Evolutionary conservation across 1,139 yeast genomes (phyloP).

Genomic region (Blastobotrys raffinosifermentans): DNA sequence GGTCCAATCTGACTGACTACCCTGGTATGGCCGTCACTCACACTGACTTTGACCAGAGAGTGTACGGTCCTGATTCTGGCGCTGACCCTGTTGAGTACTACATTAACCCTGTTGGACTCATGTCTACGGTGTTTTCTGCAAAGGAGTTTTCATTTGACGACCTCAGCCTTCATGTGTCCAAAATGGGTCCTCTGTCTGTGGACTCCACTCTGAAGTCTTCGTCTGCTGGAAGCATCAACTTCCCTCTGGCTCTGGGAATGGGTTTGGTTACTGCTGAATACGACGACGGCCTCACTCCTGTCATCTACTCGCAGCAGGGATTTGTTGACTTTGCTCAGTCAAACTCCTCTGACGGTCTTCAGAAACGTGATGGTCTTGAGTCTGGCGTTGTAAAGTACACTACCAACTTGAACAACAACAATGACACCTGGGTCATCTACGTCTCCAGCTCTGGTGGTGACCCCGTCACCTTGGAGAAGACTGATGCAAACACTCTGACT

Average conservation of each 20-base stretch:
- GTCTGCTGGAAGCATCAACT: conserved; percentile 26
- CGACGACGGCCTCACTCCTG: conserved; percentile 48
- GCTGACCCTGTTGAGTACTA: conserved; percentile 42
- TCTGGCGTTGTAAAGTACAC: conserved; percentile 48
- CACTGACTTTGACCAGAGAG: conserved; percentile 43
- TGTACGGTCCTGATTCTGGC: conserved; percentile 32
- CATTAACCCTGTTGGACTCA: conserved; percentile 49
- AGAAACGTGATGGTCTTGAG: conserved; percentile 25
- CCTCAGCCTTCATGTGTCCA: conserved; percentile 40
- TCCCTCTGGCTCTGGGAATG: conserved; percentile 64
- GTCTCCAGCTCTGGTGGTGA: conserved; percentile 45
- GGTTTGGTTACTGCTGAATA: conserved; percentile 70
- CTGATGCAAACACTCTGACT: conserved; percentile 40
- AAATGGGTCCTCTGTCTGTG: conserved; percentile 53
- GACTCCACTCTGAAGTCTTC: conserved; percentile 44
- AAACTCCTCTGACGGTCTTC: conserved; percentile 9
- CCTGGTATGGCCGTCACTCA: conserved; percentile 59
- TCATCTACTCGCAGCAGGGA: conserved; percentile 50
- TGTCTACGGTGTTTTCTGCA: conserved; percentile 53
- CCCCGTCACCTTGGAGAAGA: conserved; percentile 35
- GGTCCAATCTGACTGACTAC: conserved; percentile 36
- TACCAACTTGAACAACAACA: conserved; percentile 45
- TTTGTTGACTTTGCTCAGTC: conserved; percentile 42
- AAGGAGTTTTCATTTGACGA: conserved; percentile 37
- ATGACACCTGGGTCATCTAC: conserved; percentile 51